These are phyloP conservation scores for Penicillium italicum DNA, from an alignment of 2,329 filamentous ascomycete genomes.

Conservation along the genomic window DNA sequence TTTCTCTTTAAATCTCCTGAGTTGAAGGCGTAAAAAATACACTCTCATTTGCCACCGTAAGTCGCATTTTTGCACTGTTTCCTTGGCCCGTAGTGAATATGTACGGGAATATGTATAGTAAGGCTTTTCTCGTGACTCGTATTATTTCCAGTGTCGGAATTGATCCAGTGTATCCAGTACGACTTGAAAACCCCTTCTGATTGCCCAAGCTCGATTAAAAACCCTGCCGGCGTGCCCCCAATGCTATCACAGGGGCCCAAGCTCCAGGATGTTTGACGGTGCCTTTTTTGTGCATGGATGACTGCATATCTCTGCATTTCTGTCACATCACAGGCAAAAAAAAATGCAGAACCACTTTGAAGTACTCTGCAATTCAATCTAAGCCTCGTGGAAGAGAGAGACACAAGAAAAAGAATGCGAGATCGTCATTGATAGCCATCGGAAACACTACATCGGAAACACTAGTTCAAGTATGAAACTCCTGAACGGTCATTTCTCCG, in stretches of 20 bases:
- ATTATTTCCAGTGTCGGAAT: neutral
- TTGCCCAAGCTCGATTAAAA: slow-evolving; percentile 18
- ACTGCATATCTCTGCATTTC: slow-evolving; percentile 7
- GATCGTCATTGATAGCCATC: slow-evolving; percentile 4
- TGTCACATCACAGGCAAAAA: slow-evolving; percentile 22
- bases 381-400: neutral
- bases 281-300: slow-evolving; percentile 4
- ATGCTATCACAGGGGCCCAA: slow-evolving; percentile 13
- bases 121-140: neutral
- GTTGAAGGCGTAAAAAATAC: neutral
- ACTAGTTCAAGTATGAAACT: slow-evolving; percentile 11
- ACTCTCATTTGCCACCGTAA: neutral
- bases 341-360: neutral
- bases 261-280: slow-evolving; percentile 6
- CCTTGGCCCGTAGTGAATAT: neutral
- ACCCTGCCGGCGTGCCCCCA: slow-evolving; percentile 2
- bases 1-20: neutral
- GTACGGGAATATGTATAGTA: neutral
- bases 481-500: neutral
- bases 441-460: slow-evolving; percentile 10
- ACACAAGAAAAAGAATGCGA: neutral
- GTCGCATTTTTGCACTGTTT: neutral
- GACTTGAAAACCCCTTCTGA: neutral
- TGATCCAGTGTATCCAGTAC: slow-evolving; percentile 7
- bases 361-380: neutral